Evolutionary conservation across 768 basidiomycete species (phyloP), one percentile per base, ranked within the genome.

Genomic region (Rhodotorula babjevae): DNA sequence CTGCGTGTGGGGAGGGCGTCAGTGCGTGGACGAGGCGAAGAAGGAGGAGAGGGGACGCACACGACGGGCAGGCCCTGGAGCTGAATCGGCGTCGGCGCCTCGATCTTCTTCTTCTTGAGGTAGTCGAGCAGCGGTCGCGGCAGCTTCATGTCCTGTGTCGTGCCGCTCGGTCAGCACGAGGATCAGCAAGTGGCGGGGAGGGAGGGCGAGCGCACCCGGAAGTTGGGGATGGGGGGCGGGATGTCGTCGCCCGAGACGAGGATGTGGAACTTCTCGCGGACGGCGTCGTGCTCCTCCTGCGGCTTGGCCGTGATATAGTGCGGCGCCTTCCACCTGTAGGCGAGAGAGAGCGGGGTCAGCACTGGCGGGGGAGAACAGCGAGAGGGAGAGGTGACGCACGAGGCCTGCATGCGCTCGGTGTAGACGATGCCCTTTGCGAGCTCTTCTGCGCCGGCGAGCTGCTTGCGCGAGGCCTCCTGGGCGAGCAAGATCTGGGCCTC

Each of bases 31-130:
- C 14, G 14, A 29, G 27, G n/a, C n/a, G n/a, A 12, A 12, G 25
- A n/a, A 36, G 36, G 42, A 25, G 25, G 27, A 52, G 29, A 16
- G 46, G 29, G 19, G 57, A 93, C 91, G 25, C 25, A 59, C 58
- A 93, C 96, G 63, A 91, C 90, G 5, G 96, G 94, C 68, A 99
- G 89, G 33, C 96, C 96, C 82, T 98, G 96, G 27, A 97, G 84
- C 80, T 99, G 96, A 77, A 99, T 99, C 3, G 96, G 96, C 5
- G 96, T 93, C 0, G 96, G 96, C 50, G 83, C 84, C 5, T 84
- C 84, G 78, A 99, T 99, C 60, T 90, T 89, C 69, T 93, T 93
- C 46, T 87, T 85, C 80, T 88, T 89, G 61, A 99, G 85, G 80
- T 89, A 89, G 69, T 90, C 86, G 16, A 98, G 82, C 57, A 98